Percentiles rank a stretch among this genome's conserved stretches.
Evolutionary conservation across 1,139 yeast genomes (phyloP).

Genomic region (Petasospora fabianii): DNA sequence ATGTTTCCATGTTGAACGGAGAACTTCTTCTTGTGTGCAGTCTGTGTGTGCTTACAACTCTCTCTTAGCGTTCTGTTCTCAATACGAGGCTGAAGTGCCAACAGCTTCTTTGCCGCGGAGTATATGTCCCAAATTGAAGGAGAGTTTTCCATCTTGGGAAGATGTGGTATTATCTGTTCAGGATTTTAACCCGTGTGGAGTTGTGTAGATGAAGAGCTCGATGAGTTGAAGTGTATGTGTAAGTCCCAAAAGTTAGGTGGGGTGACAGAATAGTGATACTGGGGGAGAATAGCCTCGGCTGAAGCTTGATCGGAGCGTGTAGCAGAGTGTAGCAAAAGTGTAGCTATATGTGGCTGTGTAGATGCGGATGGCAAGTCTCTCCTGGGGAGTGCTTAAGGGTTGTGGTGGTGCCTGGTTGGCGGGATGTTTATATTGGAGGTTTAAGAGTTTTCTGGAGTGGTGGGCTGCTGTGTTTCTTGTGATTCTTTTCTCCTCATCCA

Average conservation of each 20-base stretch:
- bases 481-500: background rate
- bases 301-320: too few species aligned
- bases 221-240: too few species aligned
- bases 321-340: too few species aligned
- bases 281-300: too few species aligned
- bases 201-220: too few species aligned
- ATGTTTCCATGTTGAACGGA: constrained; percentile 4
- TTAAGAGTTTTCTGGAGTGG: background rate
- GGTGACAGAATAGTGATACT: too few species aligned
- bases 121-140: constrained; percentile 30
- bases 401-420: background rate
- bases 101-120: constrained; percentile 26
- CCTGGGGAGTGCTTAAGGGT: too few species aligned
- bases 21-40: constrained; percentile 2
- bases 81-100: constrained; percentile 26
- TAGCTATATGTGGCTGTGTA: too few species aligned
- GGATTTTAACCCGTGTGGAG: background rate
- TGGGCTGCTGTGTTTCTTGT: background rate
- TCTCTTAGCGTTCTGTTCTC: constrained; percentile 28
- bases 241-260: too few species aligned
- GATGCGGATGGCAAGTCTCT: too few species aligned
- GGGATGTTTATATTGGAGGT: too few species aligned
- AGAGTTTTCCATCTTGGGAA: constrained; percentile 13
- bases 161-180: background rate
- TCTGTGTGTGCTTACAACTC: constrained; percentile 22